Percentiles rank a stretch among this genome's conserved stretches.
Evolutionary conservation across 305 asterid species (phyloP).

Genomic region (Solanum hybrid): DNA sequence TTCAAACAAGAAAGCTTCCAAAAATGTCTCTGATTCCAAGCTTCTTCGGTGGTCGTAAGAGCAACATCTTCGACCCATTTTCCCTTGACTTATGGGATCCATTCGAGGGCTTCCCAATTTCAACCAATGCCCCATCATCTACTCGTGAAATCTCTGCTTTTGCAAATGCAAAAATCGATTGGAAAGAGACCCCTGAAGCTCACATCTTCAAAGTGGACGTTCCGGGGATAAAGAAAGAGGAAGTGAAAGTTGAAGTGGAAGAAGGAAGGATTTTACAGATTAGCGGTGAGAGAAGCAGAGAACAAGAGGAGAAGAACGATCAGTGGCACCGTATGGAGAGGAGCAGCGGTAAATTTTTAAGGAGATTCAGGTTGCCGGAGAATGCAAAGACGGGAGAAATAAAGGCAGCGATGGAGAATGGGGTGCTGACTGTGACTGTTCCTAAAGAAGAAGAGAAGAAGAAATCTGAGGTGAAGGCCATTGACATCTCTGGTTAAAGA

Average conservation of each 20-base stretch:
- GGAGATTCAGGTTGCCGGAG: slow-evolving; percentile 34
- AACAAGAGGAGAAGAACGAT: slow-evolving; percentile 22
- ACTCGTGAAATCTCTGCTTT: not conserved
- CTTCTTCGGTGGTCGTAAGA: not conserved
- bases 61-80: slow-evolving; percentile 14
- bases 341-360: slow-evolving; percentile 17
- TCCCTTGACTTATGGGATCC: slow-evolving; percentile 1
- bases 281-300: slow-evolving; percentile 30
- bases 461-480: slow-evolving; percentile 6
- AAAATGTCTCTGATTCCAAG: slow-evolving; percentile 9
- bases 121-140: not conserved
- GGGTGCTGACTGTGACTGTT: not conserved
- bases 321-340: too few relatives aligned
- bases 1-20: not conserved
- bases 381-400: not conserved
- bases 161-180: not conserved
- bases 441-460: not conserved
- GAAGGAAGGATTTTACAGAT: slow-evolving; percentile 7
- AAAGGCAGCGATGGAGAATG: not conserved
- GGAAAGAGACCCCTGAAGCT: not conserved
- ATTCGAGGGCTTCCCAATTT: not conserved
- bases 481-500: slow-evolving; percentile 28
- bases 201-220: not conserved
- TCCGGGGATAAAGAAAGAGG: not conserved
- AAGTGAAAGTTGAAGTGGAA: not conserved